Percentiles rank a stretch among this genome's conserved stretches.
These are phyloP conservation scores for Diaporthe vexans DNA, from an alignment of 2,329 filamentous ascomycete species.

Conservation along the genomic window DNA sequence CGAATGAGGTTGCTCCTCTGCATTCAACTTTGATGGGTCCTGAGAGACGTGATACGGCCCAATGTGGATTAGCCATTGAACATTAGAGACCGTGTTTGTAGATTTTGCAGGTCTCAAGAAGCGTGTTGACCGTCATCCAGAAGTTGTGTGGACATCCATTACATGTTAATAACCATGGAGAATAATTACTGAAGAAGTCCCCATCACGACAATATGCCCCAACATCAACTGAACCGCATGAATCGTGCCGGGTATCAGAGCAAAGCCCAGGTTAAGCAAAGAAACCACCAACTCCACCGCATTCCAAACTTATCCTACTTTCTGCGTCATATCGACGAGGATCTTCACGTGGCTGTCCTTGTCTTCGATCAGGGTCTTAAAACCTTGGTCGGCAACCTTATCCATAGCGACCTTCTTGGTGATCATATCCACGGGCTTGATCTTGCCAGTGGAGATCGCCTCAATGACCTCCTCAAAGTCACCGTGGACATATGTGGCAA, in stretches of 20 bases:
- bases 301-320: constrained; percentile 10
- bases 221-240: neutral
- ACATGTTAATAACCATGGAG: neutral
- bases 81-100: neutral
- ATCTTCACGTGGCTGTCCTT: constrained; percentile 71
- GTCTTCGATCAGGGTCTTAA: constrained; percentile 65
- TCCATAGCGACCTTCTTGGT: constrained; percentile 65
- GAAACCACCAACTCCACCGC: neutral
- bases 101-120: neutral
- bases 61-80: neutral
- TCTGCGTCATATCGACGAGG: constrained; percentile 54
- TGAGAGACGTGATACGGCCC: neutral
- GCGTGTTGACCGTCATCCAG: neutral
- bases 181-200: neutral
- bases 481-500: constrained; percentile 38
- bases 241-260: constrained; percentile 37
- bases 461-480: constrained; percentile 47
- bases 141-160: neutral
- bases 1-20: neutral
- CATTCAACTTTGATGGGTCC: neutral
- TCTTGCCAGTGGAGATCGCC: constrained; percentile 43
- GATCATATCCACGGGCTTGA: constrained; percentile 66
- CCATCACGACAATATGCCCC: constrained; percentile 5
- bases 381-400: constrained; percentile 64
- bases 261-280: constrained; percentile 25